Base-by-base conservation (phyloP, 2,329 filamentous ascomycete genomes). In the Ceratocystis harringtonii region DNA sequence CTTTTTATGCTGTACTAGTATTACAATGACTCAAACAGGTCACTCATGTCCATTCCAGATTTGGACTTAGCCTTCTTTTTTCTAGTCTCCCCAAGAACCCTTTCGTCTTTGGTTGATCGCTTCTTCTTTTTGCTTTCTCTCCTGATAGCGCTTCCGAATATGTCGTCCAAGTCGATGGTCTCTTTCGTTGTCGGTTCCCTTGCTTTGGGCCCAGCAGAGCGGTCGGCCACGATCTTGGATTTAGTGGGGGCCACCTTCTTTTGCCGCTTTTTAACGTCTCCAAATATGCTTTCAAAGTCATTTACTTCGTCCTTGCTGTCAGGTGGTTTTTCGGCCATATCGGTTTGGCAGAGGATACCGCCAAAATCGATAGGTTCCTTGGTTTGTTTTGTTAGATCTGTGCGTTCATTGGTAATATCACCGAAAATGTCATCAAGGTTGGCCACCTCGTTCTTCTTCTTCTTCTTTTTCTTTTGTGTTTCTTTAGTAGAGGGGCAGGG, bases 21-120 rank as follows among this genome's bases (percentile, higher is more conserved):
- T 58, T 25, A 66, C 22, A 89, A 73, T 8, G 81, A 81, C 63
- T 79, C 80, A 71, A 94, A 94, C 28, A 92, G 74, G 71, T 66
- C 66, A 45, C 66, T 66, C 22, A 67, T 62, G 17, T 66, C 62
- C 5, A 66, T 67, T 5, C 78, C 77, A 45, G 77, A 81, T 69
- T 77, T 81, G 65, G 79, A 80, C 70, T 79, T 81, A 70, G 81
- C 84, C 73, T 81, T 84, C 71, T 79, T 82, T 68, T 75, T 77
- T 66, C 78, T 76, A 66, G 71, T 71, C 19, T 67, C 70, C 22
- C 22, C 61, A 1, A n/a, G 10, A 10, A 22, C 44, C 25, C 10
- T 10, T 15, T 50, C 25, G 1, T 32, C 43, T 22, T 22, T n/a
- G 25, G 55, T 58, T 15, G 55, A 7, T 4, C 55, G 55, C 55